Conservation (phyloP, 2,329 filamentous ascomycete genomes). For the Cladobotryum mycophilum region DNA sequence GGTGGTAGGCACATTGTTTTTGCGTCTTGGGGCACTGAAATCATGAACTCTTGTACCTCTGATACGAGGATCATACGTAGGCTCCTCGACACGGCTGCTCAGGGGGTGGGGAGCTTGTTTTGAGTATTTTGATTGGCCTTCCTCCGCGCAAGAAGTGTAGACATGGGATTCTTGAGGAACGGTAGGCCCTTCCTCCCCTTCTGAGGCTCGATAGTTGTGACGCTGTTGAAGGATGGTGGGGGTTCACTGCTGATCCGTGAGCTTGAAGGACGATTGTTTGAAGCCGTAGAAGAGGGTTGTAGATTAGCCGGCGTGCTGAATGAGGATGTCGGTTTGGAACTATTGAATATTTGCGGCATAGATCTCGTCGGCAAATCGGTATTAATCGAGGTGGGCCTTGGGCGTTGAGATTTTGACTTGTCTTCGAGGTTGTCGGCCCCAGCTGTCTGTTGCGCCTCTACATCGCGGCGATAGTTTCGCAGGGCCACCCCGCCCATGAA, state of each 20-base stretch:
- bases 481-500: slow-evolving; percentile 53
- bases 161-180: slow-evolving; percentile 55
- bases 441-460: slow-evolving; percentile 19
- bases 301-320: slow-evolving; percentile 46
- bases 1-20: slow-evolving; percentile 21
- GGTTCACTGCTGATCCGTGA: slow-evolving; percentile 35
- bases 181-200: slow-evolving; percentile 49
- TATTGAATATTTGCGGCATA: slow-evolving; percentile 21
- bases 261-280: slow-evolving; percentile 38
- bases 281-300: slow-evolving; percentile 27
- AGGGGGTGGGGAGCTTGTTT: slow-evolving; percentile 38
- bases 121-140: slow-evolving; percentile 45
- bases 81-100: slow-evolving; percentile 35
- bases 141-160: slow-evolving; percentile 51
- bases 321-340: slow-evolving; percentile 30
- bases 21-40: slow-evolving; percentile 55
- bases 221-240: slow-evolving; percentile 19
- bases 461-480: slow-evolving; percentile 42
- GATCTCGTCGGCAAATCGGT: slow-evolving; percentile 27
- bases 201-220: slow-evolving; percentile 27
- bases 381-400: slow-evolving; percentile 20
- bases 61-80: slow-evolving; percentile 56
- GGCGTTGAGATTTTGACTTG: slow-evolving; percentile 3
- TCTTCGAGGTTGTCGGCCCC: slow-evolving; percentile 9
- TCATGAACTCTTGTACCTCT: slow-evolving; percentile 59